Base-by-base conservation (phyloP, 2,329 filamentous ascomycete genomes). In the Fusarium decemcellulare region DNA sequence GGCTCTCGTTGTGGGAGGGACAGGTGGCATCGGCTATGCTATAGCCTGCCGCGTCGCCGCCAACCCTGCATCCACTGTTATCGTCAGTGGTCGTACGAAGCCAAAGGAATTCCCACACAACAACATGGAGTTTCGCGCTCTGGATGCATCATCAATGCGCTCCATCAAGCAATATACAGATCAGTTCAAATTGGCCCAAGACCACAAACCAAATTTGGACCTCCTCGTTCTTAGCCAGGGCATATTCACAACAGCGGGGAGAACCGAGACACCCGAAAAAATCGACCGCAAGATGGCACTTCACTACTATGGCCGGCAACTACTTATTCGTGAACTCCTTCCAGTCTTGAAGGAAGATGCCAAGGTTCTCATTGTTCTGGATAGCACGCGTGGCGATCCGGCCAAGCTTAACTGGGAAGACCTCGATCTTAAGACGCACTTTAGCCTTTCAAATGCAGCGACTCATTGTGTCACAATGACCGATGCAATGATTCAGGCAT, bases 231-330 rank as follows among this genome's bases (percentile, higher is more conserved):
- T 82, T 58, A 79, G 76, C 0, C 81, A 81, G 62, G 81, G 81
- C 40, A 76, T 81, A 53, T 40, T 81, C 27, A 78, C 79, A 1
- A 71, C 75, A 7, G 74, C 73, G 5, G 80, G 80, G 0, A 64
- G 81, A 39, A 77, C 72, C 2, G 81, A 84, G 65, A 83, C 83
- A 0, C 32, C 78, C 1, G 83, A 85, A 63, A 81, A 81, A 1
- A 78, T 85, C 16, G 81, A 84, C 51, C 74, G 75, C 48, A 85
- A 84, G 64, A 81, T 84, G 75, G 79, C 78, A 0, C 74, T 85
- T n/a, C 81, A 84, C 59, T 84, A 82, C 63, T 85, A 85, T 58
- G 79, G 82, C 11, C 79, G 78, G 8, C 82, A 84, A 65, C 77
- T 82, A 0, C 79, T 85, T 14, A 78, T 84, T 16, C 71, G 75